Conservation (phyloP, 768 basidiomycete species). For the Boletellus emodensis region DNA sequence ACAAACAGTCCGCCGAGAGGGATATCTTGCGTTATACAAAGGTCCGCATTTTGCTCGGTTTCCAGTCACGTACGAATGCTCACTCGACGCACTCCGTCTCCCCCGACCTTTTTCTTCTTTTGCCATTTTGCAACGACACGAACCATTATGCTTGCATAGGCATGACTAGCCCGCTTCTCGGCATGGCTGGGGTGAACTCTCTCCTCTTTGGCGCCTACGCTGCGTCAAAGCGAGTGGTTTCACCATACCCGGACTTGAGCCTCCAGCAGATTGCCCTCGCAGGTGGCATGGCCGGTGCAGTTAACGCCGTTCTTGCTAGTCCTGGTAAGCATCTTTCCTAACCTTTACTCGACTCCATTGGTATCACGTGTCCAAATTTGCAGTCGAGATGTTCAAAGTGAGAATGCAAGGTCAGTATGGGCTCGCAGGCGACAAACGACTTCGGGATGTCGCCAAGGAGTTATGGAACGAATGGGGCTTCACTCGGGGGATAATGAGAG, state of each 20-base stretch:
- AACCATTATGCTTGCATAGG: conserved; percentile 41
- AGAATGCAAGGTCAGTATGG: conserved; percentile 98
- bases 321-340: conserved; percentile 51
- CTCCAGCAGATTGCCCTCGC: conserved; percentile 78
- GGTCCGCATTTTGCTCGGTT: conserved; percentile 42
- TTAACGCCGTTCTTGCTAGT: conserved; percentile 85
- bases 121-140: neutral
- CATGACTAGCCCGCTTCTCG: conserved; percentile 86
- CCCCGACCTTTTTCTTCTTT: no score
- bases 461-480: conserved; percentile 91
- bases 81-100: neutral
- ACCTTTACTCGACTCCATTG: neutral
- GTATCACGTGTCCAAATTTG: neutral
- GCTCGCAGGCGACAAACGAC: conserved; percentile 66
- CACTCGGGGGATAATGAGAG: conserved; percentile 86
- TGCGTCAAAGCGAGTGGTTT: conserved; percentile 75
- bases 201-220: conserved; percentile 90
- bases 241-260: conserved; percentile 83
- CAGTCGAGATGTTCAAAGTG: conserved; percentile 98
- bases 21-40: conserved; percentile 92
- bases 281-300: conserved; percentile 90
- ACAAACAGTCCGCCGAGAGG: conserved; percentile 82
- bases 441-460: conserved; percentile 67
- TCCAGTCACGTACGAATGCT: neutral
- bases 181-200: conserved; percentile 95